Base-by-base conservation (phyloP, 2,329 filamentous ascomycete genomes). In the Pseudopyricularia javanii region DNA sequence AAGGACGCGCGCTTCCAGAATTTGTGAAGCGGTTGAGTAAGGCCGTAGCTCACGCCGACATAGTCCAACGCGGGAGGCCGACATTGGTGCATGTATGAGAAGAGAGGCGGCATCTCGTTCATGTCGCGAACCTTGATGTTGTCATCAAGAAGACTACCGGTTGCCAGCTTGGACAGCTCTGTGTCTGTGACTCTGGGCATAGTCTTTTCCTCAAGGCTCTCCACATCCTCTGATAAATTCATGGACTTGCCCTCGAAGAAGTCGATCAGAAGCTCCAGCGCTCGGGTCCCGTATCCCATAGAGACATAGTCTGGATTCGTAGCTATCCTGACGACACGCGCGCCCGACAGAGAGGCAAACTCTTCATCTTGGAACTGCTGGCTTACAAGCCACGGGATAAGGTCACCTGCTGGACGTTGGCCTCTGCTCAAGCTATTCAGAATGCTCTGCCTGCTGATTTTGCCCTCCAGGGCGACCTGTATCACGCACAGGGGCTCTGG, bases 321-420 rank as follows among this genome's bases (percentile, higher is more conserved):
- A 20, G 94, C 93, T 62, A 98, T 97, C 49, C 93, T 83, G 15
- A 98, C 91, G 48, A 98, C 74, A 56, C 93, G 82, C 33, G 91
- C 93, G 53, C 93, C 94, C 14, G 91, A 97, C 1, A 98, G 76
- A 40, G 87, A 85, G 12, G 91, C 93, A 65, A 98, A 98, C 59
- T 96, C 90, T 59, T 95, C 89, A 61, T 98, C 93, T 64, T 97
- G 93, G 73, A 95, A 98, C 65, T 98, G 93, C 65, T 97, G 91
- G 65, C 89, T 95, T 57, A 98, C 88, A 32, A 97, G 79, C 93
- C 93, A 98, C 1, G 93, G 93, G 54, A 98, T 98, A 52, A 98
- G 72, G 67, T 98, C 93, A 61, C 93, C 93, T 37, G 88, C 83
- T 1, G 91, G 89, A 59, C 93, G 79, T 64, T 93, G 87, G 35